These are phyloP conservation scores for Monosporozyma siamensis DNA, from an alignment of 805 yeast species.

Conservation along the genomic window DNA sequence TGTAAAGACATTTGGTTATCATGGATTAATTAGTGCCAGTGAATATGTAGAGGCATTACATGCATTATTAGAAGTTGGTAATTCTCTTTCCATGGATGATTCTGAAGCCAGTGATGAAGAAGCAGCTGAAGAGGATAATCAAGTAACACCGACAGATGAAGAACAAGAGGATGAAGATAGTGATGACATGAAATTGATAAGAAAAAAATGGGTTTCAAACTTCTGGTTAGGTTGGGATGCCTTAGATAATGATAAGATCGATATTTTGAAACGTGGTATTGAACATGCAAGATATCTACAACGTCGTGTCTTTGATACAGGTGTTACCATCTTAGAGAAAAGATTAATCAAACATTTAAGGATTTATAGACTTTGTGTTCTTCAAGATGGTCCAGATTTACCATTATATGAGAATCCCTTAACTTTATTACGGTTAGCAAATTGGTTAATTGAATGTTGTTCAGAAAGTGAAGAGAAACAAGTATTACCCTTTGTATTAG, in stretches of 20 bases:
- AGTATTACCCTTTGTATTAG: constrained; percentile 74
- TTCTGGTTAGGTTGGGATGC: constrained; percentile 67
- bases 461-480: constrained; percentile 62
- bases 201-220: constrained; percentile 64
- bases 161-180: constrained; percentile 26
- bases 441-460: constrained; percentile 85
- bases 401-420: constrained; percentile 76
- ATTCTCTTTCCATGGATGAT: constrained; percentile 21
- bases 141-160: constrained; percentile 15
- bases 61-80: constrained; percentile 70
- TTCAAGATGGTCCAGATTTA: constrained; percentile 82
- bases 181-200: constrained; percentile 31
- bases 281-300: constrained; percentile 77
- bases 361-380: constrained; percentile 74
- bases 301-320: constrained; percentile 74
- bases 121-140: no score
- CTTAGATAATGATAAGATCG: constrained; percentile 36
- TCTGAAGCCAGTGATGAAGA: constrained; percentile 18
- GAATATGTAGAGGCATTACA: constrained; percentile 86
- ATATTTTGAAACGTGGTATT: constrained; percentile 43
- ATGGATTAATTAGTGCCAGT: constrained; percentile 81
- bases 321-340: constrained; percentile 82
- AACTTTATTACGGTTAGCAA: constrained; percentile 72
- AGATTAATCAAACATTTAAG: constrained; percentile 68
- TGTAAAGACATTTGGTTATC: constrained; percentile 74